Evolutionary conservation across 306 rosid species (phyloP).

Genomic region (Pyrus communis): DNA sequence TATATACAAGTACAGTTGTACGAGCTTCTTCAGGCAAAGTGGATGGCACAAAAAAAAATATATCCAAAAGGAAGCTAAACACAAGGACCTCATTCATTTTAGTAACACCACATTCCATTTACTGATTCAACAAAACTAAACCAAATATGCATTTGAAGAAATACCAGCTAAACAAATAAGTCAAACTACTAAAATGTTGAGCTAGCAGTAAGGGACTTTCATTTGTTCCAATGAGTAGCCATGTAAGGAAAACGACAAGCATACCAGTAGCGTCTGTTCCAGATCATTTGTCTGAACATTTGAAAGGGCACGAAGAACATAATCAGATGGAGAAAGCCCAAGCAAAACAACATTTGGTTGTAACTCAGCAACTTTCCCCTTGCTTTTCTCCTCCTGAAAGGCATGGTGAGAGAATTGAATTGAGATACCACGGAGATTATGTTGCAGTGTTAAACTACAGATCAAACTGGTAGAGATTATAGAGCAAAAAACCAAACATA

Average conservation of each 20-base stretch:
- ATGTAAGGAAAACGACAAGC: slow-evolving; percentile 3
- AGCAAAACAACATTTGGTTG: slow-evolving; percentile 62
- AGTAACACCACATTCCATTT: not conserved
- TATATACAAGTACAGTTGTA: not conserved
- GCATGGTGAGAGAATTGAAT: slow-evolving; percentile 7
- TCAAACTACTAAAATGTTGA: not conserved
- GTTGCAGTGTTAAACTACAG: not conserved
- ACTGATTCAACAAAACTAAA: not conserved
- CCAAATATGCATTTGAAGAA: not conserved
- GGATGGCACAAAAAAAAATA: not conserved
- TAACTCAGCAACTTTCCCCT: slow-evolving; percentile 33
- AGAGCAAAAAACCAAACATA: slow-evolving; percentile 2
- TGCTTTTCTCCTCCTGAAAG: slow-evolving; percentile 62
- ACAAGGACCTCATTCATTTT: not conserved
- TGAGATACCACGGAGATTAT: slow-evolving; percentile 2
- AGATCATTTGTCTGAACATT: slow-evolving; percentile 75
- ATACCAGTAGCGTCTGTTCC: slow-evolving; percentile 84
- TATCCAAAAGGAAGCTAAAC: not conserved
- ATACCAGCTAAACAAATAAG: not conserved
- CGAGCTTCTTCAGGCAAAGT: not conserved
- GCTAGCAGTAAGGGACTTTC: not conserved
- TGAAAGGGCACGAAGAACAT: slow-evolving; percentile 68
- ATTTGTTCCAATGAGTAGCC: not conserved
- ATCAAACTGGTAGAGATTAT: not conserved
- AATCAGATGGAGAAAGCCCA: slow-evolving; percentile 76